Base-by-base conservation (phyloP, 2,329 filamentous ascomycete genomes). In the Metarhizium sp. region DNA sequence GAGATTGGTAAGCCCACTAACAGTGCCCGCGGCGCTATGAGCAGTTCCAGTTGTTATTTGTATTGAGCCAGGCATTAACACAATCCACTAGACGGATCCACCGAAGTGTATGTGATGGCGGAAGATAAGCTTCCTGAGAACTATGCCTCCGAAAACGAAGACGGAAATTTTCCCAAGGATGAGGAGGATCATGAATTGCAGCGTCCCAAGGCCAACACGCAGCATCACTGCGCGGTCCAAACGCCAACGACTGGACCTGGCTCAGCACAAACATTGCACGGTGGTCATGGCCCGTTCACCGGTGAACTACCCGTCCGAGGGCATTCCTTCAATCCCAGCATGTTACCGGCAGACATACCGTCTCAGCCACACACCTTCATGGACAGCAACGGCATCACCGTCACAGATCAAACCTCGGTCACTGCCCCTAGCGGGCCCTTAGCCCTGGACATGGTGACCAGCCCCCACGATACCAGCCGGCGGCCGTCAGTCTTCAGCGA, bases 121-220 rank as follows among this genome's bases (percentile, higher is more conserved):
- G 77, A 80, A 54, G 78, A 81, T 58, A 78, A 78, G 59, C 65
- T 76, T 6, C 70, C 72, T 3, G 75, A 79, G 50, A 73, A 70
- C 32, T 77, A 75, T 51, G 62, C 69, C 14, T 78, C 75, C 1
- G 77, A 80, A 20, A 75, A 73, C 25, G 79, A 81, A 18, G 70
- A 71, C 10, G 68, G 63, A 10, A 64, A 69, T 2, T 66, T 68
- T 51, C n/a, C 20, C 7, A 71, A 75, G 52, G 74, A 75, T 30
- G 75, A 75, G 16, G 73, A 76, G 11, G 75, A 75, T 2, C 68
- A 72, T 25, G 69, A 72, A 2, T 61, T 68, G 2, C 66, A 72
- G 34, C 68, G 75, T 4, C 61, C 68, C 3, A 73, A 71, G 56
- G 38, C n/a, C 50, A 53, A 50, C 38, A 18, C 53, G 48, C 56